A percentile compares a stretch with the other conserved stretches of the same genome.
These are phyloP conservation scores for Neopestalotiopsis clavispora DNA, from an alignment of 2,329 filamentous ascomycete species.

Conservation along the genomic window DNA sequence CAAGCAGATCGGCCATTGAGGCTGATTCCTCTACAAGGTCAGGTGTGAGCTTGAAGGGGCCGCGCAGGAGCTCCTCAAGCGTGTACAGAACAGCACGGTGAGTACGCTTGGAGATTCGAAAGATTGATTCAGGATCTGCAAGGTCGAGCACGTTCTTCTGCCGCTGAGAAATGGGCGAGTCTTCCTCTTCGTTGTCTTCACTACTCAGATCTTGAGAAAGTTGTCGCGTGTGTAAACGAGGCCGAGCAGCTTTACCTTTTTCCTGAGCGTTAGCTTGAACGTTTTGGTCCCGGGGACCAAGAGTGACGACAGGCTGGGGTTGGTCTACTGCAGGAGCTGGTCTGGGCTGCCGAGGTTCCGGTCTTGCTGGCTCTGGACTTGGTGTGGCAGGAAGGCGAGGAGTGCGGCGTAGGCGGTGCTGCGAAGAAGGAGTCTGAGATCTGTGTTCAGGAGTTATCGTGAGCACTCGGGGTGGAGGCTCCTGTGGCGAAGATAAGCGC, in stretches of 20 bases:
- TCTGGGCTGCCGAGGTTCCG: conserved; percentile 36
- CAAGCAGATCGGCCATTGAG: conserved; percentile 82
- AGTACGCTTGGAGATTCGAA: conserved; percentile 80
- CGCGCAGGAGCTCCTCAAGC: conserved; percentile 86
- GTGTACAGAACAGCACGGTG: conserved; percentile 91
- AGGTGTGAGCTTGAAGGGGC: conserved; percentile 81
- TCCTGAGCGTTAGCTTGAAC: conserved; percentile 38
- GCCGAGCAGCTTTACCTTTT: conserved; percentile 27
- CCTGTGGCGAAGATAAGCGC: conserved; percentile 40
- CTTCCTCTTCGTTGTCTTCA: conserved; percentile 48
- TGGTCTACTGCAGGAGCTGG: conserved; percentile 24
- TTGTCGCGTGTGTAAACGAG: conserved; percentile 36
- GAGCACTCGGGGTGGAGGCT: conserved; percentile 30
- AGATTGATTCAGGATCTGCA: conserved; percentile 49
- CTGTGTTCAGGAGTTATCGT: conserved; percentile 38
- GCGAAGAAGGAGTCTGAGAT: conserved; percentile 50
- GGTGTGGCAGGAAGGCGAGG: conserved; percentile 53
- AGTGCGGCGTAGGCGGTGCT: conserved; percentile 55
- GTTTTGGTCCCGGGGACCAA: conserved; percentile 46
- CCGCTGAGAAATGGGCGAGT: conserved; percentile 37
- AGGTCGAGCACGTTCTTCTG: conserved; percentile 35
- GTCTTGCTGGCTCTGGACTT: conserved; percentile 40
- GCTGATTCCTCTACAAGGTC: conserved; percentile 88
- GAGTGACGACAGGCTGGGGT: conserved; percentile 49
- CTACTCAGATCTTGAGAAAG: conserved; percentile 54